phyloP scores from a whole-genome alignment of 2,329 filamentous ascomycete genomes.

The Xylariaceae sp. region DNA sequence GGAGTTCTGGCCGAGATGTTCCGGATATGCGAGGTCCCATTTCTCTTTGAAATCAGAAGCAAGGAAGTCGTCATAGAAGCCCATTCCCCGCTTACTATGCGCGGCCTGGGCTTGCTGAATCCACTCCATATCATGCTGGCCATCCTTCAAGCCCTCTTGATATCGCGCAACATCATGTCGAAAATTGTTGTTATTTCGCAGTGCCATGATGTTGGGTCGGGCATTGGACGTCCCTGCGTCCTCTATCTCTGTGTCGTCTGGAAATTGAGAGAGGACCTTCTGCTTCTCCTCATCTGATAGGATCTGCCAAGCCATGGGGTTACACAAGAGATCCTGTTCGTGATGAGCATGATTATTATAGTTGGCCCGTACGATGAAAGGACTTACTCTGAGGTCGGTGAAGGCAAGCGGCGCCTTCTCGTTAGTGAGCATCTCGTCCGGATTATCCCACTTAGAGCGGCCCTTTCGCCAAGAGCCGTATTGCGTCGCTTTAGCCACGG shows the following conservation, averaged over 20 bases:
- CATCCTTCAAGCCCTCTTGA: conserved; percentile 42
- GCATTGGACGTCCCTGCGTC: conserved; percentile 33
- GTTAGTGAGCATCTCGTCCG: conserved; percentile 34
- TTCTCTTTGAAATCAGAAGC: conserved; percentile 42
- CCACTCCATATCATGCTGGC: conserved; percentile 51
- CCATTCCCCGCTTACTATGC: conserved; percentile 44
- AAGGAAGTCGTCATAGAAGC: conserved; percentile 48
- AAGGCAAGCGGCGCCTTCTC: conserved; percentile 32
- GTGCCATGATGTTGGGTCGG: conserved; percentile 38
- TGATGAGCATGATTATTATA: conserved; percentile 5
- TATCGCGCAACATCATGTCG: conserved; percentile 44
- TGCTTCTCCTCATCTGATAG: conserved; percentile 32
- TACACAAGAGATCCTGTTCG: conserved; percentile 33
- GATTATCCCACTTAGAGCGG: conserved; percentile 27
- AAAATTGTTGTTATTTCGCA: conserved; percentile 46
- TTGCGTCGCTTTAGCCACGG: conserved; percentile 22
- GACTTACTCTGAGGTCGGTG: conserved; percentile 34
- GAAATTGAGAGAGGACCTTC: conserved; percentile 35
- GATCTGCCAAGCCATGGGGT: conserved; percentile 35
- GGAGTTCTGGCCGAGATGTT: neutral
- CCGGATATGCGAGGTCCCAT: conserved; percentile 43
- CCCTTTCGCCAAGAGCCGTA: conserved; percentile 23
- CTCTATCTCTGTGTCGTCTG: conserved; percentile 34
- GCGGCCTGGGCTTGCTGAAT: conserved; percentile 49
- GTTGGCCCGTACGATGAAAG: neutral